These are phyloP conservation scores for Apiotrichum mycotoxinovorans DNA, from an alignment of 1,284 basidiomycete genomes.

Conservation along the genomic window DNA sequence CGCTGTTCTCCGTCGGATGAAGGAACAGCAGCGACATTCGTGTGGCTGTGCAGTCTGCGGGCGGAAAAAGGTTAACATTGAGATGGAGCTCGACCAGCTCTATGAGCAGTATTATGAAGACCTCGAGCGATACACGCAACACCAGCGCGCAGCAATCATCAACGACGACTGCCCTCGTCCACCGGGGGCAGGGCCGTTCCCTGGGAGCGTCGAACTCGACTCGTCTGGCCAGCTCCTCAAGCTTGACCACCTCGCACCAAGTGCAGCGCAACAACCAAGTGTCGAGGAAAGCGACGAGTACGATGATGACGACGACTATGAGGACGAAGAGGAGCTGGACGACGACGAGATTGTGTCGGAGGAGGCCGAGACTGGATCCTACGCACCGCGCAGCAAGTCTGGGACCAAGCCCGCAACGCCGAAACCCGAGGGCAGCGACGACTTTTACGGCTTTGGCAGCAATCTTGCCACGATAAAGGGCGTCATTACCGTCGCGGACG, in stretches of 20 bases:
- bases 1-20: conserved; percentile 95
- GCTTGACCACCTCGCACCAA: conserved; percentile 55
- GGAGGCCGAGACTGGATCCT: conserved; percentile 57
- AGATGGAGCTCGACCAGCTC: conserved; percentile 97
- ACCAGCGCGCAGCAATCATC: conserved; percentile 85
- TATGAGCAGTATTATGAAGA: conserved; percentile 99
- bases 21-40: conserved; percentile 94
- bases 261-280: conserved; percentile 49
- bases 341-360: conserved; percentile 63
- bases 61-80: conserved; percentile 96
- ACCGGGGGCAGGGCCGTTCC: conserved; percentile 94
- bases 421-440: conserved; percentile 53
- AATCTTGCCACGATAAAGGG: conserved; percentile 82
- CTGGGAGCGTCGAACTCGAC: conserved; percentile 93
- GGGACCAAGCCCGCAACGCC: conserved; percentile 27
- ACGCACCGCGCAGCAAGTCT: conserved; percentile 17
- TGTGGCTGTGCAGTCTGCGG: conserved; percentile 96
- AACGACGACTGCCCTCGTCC: conserved; percentile 83
- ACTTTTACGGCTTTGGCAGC: conserved; percentile 73
- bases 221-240: conserved; percentile 79
- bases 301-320: conserved; percentile 43
- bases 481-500: conserved; percentile 97
- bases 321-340: conserved; percentile 53
- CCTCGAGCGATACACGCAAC: conserved; percentile 96
- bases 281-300: conserved; percentile 43